Conservation (phyloP, 164 flowering plant species). For the Liriodendron chinense region DNA sequence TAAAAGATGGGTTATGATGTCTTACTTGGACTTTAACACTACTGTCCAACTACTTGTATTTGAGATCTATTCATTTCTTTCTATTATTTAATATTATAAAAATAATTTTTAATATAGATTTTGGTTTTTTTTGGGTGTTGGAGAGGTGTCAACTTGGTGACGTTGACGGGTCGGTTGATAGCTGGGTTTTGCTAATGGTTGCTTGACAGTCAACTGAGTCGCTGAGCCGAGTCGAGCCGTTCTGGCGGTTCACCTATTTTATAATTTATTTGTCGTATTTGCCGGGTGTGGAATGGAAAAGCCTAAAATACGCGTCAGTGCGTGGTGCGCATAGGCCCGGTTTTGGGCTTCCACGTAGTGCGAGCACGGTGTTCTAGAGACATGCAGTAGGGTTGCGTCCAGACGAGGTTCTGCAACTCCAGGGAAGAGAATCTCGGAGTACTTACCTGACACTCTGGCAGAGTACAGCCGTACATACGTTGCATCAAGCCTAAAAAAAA, state of each 20-base stretch:
- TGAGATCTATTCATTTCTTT: neutral
- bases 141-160: constrained; percentile 25
- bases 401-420: neutral
- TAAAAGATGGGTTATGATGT: neutral
- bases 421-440: no score
- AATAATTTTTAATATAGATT: neutral
- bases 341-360: neutral
- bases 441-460: no score
- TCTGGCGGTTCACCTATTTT: neutral
- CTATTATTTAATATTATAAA: neutral
- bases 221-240: constrained; percentile 1
- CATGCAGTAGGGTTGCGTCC: neutral
- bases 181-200: neutral
- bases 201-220: neutral
- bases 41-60: neutral
- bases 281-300: neutral
- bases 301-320: neutral
- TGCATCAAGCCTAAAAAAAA: no score
- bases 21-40: neutral
- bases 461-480: no score
- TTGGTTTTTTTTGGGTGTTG: constrained; percentile 8
- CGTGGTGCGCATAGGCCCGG: neutral
- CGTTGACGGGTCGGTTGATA: constrained; percentile 12
- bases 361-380: neutral
- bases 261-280: neutral